Conservation (phyloP, 768 basidiomycete genomes). For the Boletus eberwhitei region DNA sequence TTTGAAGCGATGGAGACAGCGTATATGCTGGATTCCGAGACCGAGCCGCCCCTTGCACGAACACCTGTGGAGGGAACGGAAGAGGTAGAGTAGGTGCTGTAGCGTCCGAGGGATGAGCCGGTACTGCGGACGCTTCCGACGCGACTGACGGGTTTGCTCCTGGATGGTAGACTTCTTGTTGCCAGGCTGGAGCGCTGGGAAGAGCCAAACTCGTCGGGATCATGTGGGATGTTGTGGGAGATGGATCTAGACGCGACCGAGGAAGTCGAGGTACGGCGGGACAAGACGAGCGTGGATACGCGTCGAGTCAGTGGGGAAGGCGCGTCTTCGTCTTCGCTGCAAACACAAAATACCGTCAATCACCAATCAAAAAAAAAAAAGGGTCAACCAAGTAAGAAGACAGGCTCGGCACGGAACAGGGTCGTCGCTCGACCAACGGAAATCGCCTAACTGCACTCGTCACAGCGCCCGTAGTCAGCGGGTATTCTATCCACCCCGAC, state of each 20-base stretch:
- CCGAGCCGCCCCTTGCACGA: slow-evolving; percentile 15
- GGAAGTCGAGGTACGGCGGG: slow-evolving; percentile 43
- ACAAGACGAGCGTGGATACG: slow-evolving; percentile 54
- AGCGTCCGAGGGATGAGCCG: slow-evolving; percentile 24
- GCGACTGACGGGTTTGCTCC: slow-evolving; percentile 20
- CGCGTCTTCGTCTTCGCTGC: slow-evolving; percentile 71
- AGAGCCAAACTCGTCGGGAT: slow-evolving; percentile 27
- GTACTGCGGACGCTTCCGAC: slow-evolving; percentile 20
- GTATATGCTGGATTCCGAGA: slow-evolving; percentile 19
- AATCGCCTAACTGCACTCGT: not conserved
- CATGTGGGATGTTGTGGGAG: slow-evolving; percentile 2
- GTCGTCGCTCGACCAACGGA: not conserved
- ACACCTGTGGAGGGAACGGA: slow-evolving; percentile 2
- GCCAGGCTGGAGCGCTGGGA: slow-evolving; percentile 7
- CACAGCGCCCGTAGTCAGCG: not conserved
- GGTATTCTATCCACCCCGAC: slow-evolving; percentile 4
- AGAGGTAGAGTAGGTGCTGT: slow-evolving; percentile 22
- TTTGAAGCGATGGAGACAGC: slow-evolving; percentile 14
- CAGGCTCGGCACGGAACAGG: not conserved
- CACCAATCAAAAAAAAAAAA: not conserved
- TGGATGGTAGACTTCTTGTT: slow-evolving; percentile 22
- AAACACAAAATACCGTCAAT: not conserved
- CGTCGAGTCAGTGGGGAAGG: slow-evolving; percentile 64
- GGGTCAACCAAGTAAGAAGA: slow-evolving; percentile 4
- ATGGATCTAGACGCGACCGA: slow-evolving; percentile 35